Percentiles rank a stretch among this genome's conserved stretches.
phyloP scores from a whole-genome alignment of 441 rosid genomes.

The Breynia disticha region DNA sequence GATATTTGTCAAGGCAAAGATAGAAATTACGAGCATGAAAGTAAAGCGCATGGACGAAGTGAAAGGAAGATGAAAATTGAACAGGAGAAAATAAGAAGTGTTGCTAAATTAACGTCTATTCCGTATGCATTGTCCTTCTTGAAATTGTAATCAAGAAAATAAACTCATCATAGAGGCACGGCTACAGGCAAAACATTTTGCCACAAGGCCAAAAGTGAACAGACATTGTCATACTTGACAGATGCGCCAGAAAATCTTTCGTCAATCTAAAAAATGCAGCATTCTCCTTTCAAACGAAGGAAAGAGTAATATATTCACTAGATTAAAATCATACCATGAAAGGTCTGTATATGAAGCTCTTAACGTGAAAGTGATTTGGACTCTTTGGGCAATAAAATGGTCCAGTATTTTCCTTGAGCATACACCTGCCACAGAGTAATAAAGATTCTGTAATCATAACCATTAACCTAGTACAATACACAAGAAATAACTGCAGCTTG shows the following conservation, averaged over 20 bases:
- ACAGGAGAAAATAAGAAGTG: neutral
- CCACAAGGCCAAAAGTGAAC: neutral
- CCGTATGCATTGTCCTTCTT: neutral
- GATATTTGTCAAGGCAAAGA: no score
- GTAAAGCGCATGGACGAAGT: no score
- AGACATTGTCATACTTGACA: neutral
- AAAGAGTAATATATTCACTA: conserved; percentile 3
- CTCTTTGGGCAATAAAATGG: conserved; percentile 38
- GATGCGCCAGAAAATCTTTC: neutral
- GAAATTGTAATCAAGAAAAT: neutral
- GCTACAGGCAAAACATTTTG: neutral
- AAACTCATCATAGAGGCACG: neutral
- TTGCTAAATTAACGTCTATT: neutral
- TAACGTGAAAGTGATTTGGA: conserved; percentile 34
- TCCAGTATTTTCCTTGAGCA: conserved; percentile 16
- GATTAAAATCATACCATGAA: conserved; percentile 29
- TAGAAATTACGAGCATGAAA: no score
- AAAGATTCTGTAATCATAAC: conserved; percentile 7
- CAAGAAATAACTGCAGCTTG: conserved; percentile 10
- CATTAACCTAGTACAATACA: neutral
- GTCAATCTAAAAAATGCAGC: neutral
- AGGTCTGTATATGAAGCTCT: conserved; percentile 40
- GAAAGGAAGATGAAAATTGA: neutral
- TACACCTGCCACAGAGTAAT: conserved; percentile 19
- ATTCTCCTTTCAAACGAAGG: neutral